Evolutionary conservation across 2,329 filamentous ascomycete genomes (phyloP).

Genomic region (Neopestalotiopsis sp.): DNA sequence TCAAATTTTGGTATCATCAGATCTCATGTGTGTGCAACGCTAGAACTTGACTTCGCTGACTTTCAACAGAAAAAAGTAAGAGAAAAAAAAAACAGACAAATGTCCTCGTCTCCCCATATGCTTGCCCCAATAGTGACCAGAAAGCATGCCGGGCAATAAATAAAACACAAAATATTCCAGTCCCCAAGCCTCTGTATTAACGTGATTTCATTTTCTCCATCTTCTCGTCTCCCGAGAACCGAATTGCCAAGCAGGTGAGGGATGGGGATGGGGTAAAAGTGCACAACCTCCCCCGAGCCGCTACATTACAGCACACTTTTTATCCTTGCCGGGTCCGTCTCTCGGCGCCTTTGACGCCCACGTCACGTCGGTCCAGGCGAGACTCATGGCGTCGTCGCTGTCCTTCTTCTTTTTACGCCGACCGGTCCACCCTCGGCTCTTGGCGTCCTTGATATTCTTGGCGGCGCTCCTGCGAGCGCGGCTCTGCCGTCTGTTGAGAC

Average conservation of each 20-base stretch:
- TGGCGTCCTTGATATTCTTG: constrained; percentile 67
- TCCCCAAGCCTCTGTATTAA: background rate
- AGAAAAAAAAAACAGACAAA: background rate
- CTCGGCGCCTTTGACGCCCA: constrained; percentile 32
- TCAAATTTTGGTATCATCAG: constrained; percentile 4
- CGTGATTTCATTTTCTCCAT: background rate
- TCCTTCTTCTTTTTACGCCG: constrained; percentile 43
- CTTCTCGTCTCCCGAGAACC: background rate
- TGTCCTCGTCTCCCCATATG: background rate
- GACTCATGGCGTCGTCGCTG: constrained; percentile 45
- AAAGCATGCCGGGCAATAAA: too few relatives aligned
- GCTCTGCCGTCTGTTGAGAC: constrained; percentile 54
- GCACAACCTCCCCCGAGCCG: background rate
- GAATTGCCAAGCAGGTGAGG: too few relatives aligned
- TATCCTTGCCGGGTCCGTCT: constrained; percentile 40
- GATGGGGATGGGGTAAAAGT: background rate
- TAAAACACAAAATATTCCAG: background rate
- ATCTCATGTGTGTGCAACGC: constrained; percentile 4
- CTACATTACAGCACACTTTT: constrained; percentile 61
- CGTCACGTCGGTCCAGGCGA: constrained; percentile 59
- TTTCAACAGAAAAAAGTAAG: background rate
- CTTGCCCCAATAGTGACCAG: background rate
- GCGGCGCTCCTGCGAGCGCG: constrained; percentile 64
- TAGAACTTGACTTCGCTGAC: background rate
- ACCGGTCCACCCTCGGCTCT: constrained; percentile 60